Evolutionary conservation across 2,329 filamentous ascomycete species (phyloP).

Genomic region (Atkinsonella hypoxylon): DNA sequence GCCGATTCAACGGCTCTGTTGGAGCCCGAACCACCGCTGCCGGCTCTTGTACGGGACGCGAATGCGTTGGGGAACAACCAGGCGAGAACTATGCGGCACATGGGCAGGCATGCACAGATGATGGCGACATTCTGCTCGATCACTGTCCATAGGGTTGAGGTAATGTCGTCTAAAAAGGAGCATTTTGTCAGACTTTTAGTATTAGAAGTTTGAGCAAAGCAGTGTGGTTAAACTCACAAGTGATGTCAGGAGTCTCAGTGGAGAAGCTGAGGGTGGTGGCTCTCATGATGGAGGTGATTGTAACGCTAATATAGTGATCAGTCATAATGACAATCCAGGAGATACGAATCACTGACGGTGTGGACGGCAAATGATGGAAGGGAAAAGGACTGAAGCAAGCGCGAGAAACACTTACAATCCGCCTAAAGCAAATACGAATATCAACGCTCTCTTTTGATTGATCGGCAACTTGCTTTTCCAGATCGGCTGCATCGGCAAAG

Average conservation of each 20-base stretch:
- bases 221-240: conserved; percentile 15
- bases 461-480: conserved; percentile 30
- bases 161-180: conserved; percentile 18
- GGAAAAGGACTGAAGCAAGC: no score
- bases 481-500: conserved; percentile 34
- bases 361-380: background rate
- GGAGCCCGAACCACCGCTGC: conserved; percentile 5
- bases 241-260: conserved; percentile 24
- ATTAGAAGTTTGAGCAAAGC: no score
- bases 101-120: conserved; percentile 27
- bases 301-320: conserved; percentile 15
- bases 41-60: conserved; percentile 7
- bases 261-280: conserved; percentile 28
- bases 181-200: background rate
- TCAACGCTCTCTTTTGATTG: conserved; percentile 28
- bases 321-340: background rate
- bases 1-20: conserved; percentile 12
- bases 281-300: conserved; percentile 30
- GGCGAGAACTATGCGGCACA: conserved; percentile 27
- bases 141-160: conserved; percentile 27
- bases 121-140: conserved; percentile 28
- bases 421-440: conserved; percentile 30
- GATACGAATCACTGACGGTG: background rate
- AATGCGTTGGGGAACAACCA: conserved; percentile 25
- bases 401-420: conserved; percentile 23